Percentiles rank a stretch among this genome's conserved stretches.
Conservation (phyloP, 192 early-diverging fungal genomes). For the Gonapodya sp. region DNA sequence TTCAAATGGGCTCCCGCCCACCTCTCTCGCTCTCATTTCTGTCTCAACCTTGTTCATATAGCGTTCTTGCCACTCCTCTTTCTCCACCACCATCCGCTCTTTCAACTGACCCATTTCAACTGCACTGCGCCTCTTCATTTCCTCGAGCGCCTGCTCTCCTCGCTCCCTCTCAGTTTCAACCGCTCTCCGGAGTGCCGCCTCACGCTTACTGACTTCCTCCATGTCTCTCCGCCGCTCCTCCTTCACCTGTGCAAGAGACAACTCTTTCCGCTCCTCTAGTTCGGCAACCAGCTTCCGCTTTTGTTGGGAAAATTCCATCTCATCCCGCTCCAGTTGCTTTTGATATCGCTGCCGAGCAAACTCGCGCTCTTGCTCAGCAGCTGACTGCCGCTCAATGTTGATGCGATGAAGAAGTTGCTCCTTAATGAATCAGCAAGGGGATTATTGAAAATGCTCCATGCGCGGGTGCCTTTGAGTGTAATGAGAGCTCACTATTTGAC, state of each 20-base stretch:
- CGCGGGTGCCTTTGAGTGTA: not conserved
- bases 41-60: conserved; percentile 36
- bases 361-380: conserved; percentile 49
- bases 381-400: conserved; percentile 34
- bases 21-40: conserved; percentile 34
- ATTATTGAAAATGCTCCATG: not conserved
- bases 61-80: conserved; percentile 42
- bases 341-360: conserved; percentile 45
- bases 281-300: conserved; percentile 40
- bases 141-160: conserved; percentile 21
- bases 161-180: conserved; percentile 24
- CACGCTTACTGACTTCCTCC: conserved; percentile 19
- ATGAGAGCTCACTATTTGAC: conserved; percentile 29
- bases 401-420: conserved; percentile 34
- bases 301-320: conserved; percentile 56
- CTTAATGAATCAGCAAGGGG: not conserved
- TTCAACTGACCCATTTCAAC: conserved; percentile 22
- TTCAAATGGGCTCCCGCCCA: conserved; percentile 9
- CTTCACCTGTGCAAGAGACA: conserved; percentile 20
- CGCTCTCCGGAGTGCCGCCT: conserved; percentile 25
- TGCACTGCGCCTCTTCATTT: conserved; percentile 22
- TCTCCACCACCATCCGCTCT: conserved; percentile 36
- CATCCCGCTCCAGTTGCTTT: conserved; percentile 51
- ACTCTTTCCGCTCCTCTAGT: conserved; percentile 33
- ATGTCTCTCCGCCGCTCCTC: conserved; percentile 25